Conservation (phyloP, 306 rosid genomes). For the Rosa rugosa region DNA sequence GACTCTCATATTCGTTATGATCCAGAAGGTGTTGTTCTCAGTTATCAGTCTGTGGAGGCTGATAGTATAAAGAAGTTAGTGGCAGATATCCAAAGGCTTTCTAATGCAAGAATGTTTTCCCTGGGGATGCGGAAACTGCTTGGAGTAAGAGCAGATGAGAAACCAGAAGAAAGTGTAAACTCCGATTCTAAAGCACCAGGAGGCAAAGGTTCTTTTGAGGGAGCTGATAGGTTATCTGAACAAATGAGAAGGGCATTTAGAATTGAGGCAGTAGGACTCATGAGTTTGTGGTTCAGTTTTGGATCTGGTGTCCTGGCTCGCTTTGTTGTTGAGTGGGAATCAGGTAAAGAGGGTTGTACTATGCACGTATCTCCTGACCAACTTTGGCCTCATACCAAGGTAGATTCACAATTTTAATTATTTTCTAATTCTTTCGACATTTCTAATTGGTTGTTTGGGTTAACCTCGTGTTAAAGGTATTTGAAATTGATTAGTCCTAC, state of each 20-base stretch:
- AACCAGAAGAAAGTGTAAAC: constrained; percentile 64
- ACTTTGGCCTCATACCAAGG: constrained; percentile 99
- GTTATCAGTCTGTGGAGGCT: constrained; percentile 84
- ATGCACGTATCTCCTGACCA: constrained; percentile 99
- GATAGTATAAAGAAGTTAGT: constrained; percentile 91
- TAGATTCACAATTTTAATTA: constrained; percentile 31
- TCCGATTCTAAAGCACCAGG: constrained; percentile 61
- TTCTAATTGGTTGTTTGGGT: constrained; percentile 6
- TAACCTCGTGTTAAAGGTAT: background rate
- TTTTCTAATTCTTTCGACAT: constrained; percentile 4
- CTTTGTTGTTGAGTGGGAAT: constrained; percentile 99
- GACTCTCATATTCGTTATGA: constrained; percentile 96
- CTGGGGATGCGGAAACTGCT: constrained; percentile 93
- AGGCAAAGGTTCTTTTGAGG: constrained; percentile 54
- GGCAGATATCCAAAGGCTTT: constrained; percentile 90
- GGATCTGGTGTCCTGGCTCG: constrained; percentile 92
- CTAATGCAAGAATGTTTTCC: constrained; percentile 94
- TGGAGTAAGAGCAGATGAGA: constrained; percentile 79
- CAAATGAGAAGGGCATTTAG: constrained; percentile 88
- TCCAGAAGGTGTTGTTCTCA: constrained; percentile 95
- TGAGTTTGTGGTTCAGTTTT: constrained; percentile 99
- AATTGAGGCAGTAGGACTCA: constrained; percentile 97
- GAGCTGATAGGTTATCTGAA: constrained; percentile 79
- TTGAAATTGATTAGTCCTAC: background rate
- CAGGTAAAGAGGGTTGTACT: constrained; percentile 97